Evolutionary conservation across 805 yeast species (phyloP).

Genomic region (Komagataella phaffii): DNA sequence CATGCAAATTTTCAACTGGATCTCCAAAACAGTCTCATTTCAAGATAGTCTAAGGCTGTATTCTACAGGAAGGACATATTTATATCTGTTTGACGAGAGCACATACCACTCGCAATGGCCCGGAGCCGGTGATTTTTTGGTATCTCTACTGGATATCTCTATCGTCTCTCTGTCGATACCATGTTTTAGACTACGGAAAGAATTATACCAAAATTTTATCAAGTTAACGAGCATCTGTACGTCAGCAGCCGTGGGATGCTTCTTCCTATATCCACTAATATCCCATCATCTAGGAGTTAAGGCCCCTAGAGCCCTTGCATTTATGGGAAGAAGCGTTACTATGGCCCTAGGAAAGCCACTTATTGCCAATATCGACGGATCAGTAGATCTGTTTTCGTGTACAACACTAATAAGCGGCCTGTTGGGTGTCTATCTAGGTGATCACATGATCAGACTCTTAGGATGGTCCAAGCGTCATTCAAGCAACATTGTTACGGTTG

Average conservation of each 20-base stretch:
- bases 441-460: constrained; percentile 34
- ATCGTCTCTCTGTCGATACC: constrained; percentile 68
- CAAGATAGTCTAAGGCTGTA: constrained; percentile 36
- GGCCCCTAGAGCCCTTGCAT: constrained; percentile 50
- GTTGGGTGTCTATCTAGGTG: constrained; percentile 57
- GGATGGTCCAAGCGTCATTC: constrained; percentile 15
- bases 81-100: constrained; percentile 33
- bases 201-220: constrained; percentile 44
- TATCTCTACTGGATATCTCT: constrained; percentile 62
- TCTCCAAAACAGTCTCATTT: constrained; percentile 32
- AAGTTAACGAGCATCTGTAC: constrained; percentile 41
- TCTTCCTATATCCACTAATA: constrained; percentile 58
- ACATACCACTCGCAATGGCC: constrained; percentile 33
- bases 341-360: constrained; percentile 71
- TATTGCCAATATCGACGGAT: constrained; percentile 52
- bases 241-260: constrained; percentile 25
- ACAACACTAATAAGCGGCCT: constrained; percentile 70
- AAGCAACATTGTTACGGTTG: constrained; percentile 62
- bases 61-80: constrained; percentile 58
- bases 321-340: constrained; percentile 69
- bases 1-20: constrained; percentile 46
- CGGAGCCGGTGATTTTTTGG: constrained; percentile 70
- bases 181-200: constrained; percentile 61
- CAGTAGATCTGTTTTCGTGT: constrained; percentile 61
- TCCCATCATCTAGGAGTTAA: constrained; percentile 55